Conservation (phyloP, 2,329 filamentous ascomycete species). For the Thielaviopsis musarum region DNA sequence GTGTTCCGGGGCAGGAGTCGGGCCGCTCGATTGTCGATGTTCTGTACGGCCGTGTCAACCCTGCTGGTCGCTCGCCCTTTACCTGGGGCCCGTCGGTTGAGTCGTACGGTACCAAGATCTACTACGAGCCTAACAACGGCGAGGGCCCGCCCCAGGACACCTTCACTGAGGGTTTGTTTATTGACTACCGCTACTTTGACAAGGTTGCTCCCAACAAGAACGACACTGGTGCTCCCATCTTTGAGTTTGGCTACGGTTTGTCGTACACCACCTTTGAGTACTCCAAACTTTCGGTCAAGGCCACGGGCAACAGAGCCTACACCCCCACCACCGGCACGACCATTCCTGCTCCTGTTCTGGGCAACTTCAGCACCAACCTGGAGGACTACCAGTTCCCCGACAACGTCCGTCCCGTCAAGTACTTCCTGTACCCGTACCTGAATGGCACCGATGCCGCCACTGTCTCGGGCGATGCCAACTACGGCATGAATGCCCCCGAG, state of each 20-base stretch:
- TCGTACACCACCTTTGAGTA: slow-evolving; percentile 68
- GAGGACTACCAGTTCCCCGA: slow-evolving; percentile 53
- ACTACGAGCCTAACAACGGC: slow-evolving; percentile 54
- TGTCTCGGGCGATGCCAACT: slow-evolving; percentile 40
- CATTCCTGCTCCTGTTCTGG: slow-evolving; percentile 44
- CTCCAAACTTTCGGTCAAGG: slow-evolving; percentile 44
- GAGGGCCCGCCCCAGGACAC: slow-evolving; percentile 49
- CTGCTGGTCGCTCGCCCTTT: slow-evolving; percentile 61
- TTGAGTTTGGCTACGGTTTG: slow-evolving; percentile 67
- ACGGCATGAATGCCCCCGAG: slow-evolving; percentile 38
- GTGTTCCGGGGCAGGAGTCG: slow-evolving; percentile 67
- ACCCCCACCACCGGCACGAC: slow-evolving; percentile 44
- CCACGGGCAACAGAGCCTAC: slow-evolving; percentile 33
- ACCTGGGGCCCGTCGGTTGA: slow-evolving; percentile 54
- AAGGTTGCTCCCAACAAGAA: slow-evolving; percentile 25
- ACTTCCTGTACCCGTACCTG: slow-evolving; percentile 56
- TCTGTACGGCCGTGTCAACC: slow-evolving; percentile 69
- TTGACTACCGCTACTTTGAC: slow-evolving; percentile 57
- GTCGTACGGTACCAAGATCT: slow-evolving; percentile 53
- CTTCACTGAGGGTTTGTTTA: slow-evolving; percentile 63
- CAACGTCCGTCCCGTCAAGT: slow-evolving; percentile 31
- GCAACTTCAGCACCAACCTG: slow-evolving; percentile 44
- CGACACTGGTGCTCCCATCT: slow-evolving; percentile 45
- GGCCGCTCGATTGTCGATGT: slow-evolving; percentile 66
- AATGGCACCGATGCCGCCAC: slow-evolving; percentile 42